Evolutionary conservation across 257 asterid species (phyloP).

Genomic region (Misopates orontium): DNA sequence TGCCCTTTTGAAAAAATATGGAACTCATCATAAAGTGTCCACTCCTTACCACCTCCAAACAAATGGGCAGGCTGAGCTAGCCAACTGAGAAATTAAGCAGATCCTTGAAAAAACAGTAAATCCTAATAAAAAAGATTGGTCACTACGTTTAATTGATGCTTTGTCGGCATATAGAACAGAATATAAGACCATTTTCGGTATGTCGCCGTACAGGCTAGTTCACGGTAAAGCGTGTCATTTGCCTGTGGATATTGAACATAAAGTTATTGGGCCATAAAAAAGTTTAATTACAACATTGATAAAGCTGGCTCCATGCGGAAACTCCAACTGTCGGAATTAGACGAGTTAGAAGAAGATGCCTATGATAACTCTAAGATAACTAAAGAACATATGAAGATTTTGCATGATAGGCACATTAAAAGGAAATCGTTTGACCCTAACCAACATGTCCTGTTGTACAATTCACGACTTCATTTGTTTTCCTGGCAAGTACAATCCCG

Average conservation of each 20-base stretch:
- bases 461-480: background rate
- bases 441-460: background rate
- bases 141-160: background rate
- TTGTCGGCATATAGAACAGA: background rate
- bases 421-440: background rate
- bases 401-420: background rate
- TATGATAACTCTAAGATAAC: background rate
- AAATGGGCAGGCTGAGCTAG: conserved; percentile 2
- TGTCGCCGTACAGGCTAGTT: background rate
- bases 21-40: background rate
- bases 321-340: background rate
- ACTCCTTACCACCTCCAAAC: background rate
- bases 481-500: background rate
- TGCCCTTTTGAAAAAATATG: background rate
- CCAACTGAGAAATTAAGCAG: background rate
- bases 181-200: background rate
- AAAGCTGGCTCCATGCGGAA: background rate
- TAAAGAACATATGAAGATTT: background rate
- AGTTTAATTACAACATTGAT: background rate
- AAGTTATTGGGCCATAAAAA: background rate
- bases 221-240: no score
- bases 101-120: conserved; percentile 8
- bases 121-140: background rate
- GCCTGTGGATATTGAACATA: no score
- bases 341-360: background rate